A percentile compares a stretch with the other conserved stretches of the same genome.
phyloP scores from a whole-genome alignment of 2,329 filamentous ascomycete genomes.

The Nemania sp. region DNA sequence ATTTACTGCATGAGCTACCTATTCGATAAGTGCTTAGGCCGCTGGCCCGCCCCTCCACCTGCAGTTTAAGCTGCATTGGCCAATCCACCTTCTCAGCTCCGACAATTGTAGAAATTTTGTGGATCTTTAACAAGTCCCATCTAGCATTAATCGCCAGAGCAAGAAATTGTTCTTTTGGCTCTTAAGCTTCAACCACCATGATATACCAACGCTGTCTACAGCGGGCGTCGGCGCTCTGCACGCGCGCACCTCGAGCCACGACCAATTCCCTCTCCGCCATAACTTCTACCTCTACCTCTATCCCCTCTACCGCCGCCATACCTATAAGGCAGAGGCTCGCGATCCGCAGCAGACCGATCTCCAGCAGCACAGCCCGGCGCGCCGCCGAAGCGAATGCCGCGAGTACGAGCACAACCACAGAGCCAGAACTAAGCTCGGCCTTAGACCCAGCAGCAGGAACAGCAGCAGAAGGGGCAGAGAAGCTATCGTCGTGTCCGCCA shows the following conservation, averaged over 20 bases:
- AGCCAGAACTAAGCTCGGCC: slow-evolving; percentile 35
- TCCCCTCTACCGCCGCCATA: too few species aligned
- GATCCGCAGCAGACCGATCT: slow-evolving; percentile 42
- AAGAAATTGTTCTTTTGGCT: neutral
- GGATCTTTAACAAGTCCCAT: slow-evolving; percentile 25
- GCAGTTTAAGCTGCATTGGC: slow-evolving; percentile 27
- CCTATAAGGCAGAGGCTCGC: slow-evolving; percentile 30
- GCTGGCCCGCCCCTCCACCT: too few species aligned
- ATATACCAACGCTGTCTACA: slow-evolving; percentile 56
- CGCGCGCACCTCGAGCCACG: slow-evolving; percentile 26
- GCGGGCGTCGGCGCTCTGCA: slow-evolving; percentile 43
- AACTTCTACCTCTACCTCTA: too few species aligned
- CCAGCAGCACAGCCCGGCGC: slow-evolving; percentile 39
- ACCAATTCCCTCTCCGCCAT: slow-evolving; percentile 17
- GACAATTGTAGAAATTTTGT: slow-evolving; percentile 39
- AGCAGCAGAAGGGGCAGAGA: slow-evolving; percentile 23
- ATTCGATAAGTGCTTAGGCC: neutral
- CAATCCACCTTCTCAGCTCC: slow-evolving; percentile 34
- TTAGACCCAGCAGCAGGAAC: slow-evolving; percentile 31
- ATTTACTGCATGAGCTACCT: too few species aligned
- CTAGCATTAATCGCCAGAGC: neutral
- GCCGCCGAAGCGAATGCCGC: slow-evolving; percentile 43
- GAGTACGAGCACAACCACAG: slow-evolving; percentile 33
- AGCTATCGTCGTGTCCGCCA: slow-evolving; percentile 59
- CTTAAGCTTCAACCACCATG: slow-evolving; percentile 36